A percentile compares a stretch with the other conserved stretches of the same genome.
Conservation (phyloP, 2,329 filamentous ascomycete genomes). For the Balansia obtecta region DNA sequence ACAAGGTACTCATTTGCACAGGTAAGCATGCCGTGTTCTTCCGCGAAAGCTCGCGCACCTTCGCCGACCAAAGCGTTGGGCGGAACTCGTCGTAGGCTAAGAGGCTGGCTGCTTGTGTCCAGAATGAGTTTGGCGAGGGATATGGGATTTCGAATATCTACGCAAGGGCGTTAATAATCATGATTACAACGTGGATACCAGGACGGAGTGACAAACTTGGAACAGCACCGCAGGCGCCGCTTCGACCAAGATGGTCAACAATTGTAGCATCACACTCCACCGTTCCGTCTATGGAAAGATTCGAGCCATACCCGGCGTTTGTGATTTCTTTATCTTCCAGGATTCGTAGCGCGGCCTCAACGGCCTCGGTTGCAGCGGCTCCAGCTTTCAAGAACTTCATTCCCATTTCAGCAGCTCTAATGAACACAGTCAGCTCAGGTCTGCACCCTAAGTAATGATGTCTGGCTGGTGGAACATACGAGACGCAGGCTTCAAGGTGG, state of each 20-base stretch:
- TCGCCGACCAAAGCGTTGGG: constrained; percentile 83
- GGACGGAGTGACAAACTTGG: constrained; percentile 49
- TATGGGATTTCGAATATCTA: constrained; percentile 88
- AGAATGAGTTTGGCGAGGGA: constrained; percentile 74
- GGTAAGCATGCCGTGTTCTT: constrained; percentile 60
- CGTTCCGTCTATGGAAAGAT: constrained; percentile 76
- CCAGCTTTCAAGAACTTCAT: constrained; percentile 74
- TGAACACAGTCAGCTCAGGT: constrained; percentile 1
- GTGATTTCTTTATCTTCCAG: constrained; percentile 94
- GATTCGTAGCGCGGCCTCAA: constrained; percentile 76
- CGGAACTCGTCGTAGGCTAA: constrained; percentile 81
- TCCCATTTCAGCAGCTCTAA: constrained; percentile 67
- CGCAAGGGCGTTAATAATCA: background rate
- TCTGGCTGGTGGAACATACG: constrained; percentile 43
- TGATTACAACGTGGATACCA: no score
- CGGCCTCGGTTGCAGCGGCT: constrained; percentile 71
- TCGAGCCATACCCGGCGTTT: constrained; percentile 93
- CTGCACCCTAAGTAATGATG: background rate
- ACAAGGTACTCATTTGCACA: constrained; percentile 66
- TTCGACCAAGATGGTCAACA: constrained; percentile 81
- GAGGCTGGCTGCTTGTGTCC: constrained; percentile 58
- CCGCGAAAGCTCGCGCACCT: constrained; percentile 78
- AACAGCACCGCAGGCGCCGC: constrained; percentile 85
- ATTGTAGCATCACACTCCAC: constrained; percentile 94
- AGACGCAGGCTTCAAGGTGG: constrained; percentile 76